Percentiles rank a stretch among this genome's conserved stretches.
Evolutionary conservation across 1,284 basidiomycete genomes (phyloP).

Genomic region (Cystobasidium sp.): DNA sequence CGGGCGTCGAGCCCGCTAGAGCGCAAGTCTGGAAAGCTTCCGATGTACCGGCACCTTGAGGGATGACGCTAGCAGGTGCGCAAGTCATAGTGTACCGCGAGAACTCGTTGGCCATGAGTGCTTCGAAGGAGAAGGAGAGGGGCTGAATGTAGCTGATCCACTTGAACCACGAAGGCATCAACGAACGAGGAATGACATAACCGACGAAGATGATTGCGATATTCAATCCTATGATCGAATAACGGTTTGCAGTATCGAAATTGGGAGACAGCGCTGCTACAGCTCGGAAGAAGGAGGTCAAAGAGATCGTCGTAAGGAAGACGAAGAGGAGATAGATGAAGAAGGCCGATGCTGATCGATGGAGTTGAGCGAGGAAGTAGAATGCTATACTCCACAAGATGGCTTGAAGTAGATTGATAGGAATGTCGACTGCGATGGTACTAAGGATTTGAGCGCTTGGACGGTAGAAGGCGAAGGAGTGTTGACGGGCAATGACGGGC

Average conservation of each 20-base stretch:
- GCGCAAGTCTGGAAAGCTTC: conserved; percentile 31
- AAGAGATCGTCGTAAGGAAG: conserved; percentile 48
- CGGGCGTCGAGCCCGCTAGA: conserved; percentile 29
- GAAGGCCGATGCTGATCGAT: conserved; percentile 46
- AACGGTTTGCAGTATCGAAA: conserved; percentile 55
- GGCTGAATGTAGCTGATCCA: conserved; percentile 53
- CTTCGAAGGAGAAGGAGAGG: conserved; percentile 53
- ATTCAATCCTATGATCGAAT: conserved; percentile 52
- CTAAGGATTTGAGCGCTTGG: conserved; percentile 51
- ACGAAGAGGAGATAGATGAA: conserved; percentile 50
- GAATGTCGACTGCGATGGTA: conserved; percentile 52
- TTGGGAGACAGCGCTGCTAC: conserved; percentile 52
- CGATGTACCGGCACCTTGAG: conserved; percentile 17
- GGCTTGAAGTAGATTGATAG: conserved; percentile 38
- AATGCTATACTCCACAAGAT: conserved; percentile 53
- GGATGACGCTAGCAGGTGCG: conserved; percentile 12
- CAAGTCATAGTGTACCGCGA: conserved; percentile 11
- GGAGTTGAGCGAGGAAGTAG: conserved; percentile 52
- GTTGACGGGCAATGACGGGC: conserved; percentile 44
- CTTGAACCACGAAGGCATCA: conserved; percentile 51
- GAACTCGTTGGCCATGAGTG: conserved; percentile 22
- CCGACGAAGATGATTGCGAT: conserved; percentile 52
- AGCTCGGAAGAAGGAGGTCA: conserved; percentile 50
- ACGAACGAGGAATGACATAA: conserved; percentile 53
- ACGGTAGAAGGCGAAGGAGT: conserved; percentile 53